Percentiles rank a stretch among this genome's conserved stretches.
These are phyloP conservation scores for Rhizophagus sp. DNA, from an alignment of 192 early-diverging fungal genomes.

Conservation along the genomic window DNA sequence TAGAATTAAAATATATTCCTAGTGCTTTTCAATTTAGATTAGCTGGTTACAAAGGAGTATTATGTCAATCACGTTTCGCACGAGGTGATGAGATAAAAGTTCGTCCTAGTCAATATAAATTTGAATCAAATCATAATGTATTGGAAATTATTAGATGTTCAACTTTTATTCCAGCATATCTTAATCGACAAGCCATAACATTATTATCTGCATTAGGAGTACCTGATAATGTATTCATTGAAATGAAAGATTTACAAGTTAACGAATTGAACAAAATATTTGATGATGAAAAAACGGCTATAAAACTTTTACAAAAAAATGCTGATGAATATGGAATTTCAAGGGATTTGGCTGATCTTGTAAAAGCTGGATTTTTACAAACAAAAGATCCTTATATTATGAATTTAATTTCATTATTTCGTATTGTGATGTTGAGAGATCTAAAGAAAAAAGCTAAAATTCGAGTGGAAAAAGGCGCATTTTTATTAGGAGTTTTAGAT, in stretches of 20 bases:
- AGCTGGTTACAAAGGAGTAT: constrained; percentile 67
- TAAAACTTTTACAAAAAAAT: constrained; percentile 41
- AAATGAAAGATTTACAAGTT: constrained; percentile 48
- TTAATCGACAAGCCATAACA: constrained; percentile 72
- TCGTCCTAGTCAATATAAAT: constrained; percentile 62
- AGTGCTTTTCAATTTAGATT: constrained; percentile 74
- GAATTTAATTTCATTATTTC: constrained; percentile 47
- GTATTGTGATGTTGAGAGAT: constrained; percentile 46
- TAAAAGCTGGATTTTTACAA: constrained; percentile 50
- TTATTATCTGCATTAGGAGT: constrained; percentile 60
- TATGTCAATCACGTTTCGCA: constrained; percentile 40
- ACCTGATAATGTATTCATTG: constrained; percentile 54
- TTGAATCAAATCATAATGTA: constrained; percentile 46
- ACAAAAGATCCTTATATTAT: constrained; percentile 45
- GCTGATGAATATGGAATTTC: constrained; percentile 48
- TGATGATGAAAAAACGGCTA: constrained; percentile 36
- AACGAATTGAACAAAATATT: constrained; percentile 42
- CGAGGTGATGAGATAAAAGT: constrained; percentile 43
- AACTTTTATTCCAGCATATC: constrained; percentile 47
- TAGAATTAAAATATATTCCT: constrained; percentile 47
- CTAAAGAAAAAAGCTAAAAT: constrained; percentile 57
- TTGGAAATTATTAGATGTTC: constrained; percentile 65
- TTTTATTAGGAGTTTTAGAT: constrained; percentile 59
- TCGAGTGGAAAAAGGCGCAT: constrained; percentile 51
- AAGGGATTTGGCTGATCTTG: constrained; percentile 40